Evolutionary conservation across 2,329 filamentous ascomycete species (phyloP).

Genomic region (Nemania diffusa): DNA sequence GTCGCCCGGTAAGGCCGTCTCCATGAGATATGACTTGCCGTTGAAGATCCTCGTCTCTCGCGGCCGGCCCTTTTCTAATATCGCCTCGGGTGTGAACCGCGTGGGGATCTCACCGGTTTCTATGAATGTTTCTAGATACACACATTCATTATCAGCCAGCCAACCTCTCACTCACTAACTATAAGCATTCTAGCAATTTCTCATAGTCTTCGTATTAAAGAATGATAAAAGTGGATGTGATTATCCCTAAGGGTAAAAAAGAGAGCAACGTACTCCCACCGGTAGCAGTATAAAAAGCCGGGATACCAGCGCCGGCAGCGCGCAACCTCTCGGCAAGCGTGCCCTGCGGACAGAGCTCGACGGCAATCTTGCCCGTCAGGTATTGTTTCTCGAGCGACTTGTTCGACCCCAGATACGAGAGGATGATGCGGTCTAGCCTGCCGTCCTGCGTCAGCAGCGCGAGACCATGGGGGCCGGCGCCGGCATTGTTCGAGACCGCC

Average conservation of each 20-base stretch:
- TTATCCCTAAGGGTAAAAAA: not conserved
- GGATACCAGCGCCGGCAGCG: slow-evolving; percentile 79
- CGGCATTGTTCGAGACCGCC: slow-evolving; percentile 84
- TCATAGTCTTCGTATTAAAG: not conserved
- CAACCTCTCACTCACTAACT: not conserved
- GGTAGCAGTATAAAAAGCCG: slow-evolving; percentile 83
- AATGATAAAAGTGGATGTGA: not conserved
- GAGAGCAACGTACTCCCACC: slow-evolving; percentile 65
- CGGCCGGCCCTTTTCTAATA: slow-evolving; percentile 71
- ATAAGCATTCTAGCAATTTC: not conserved
- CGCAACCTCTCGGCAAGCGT: slow-evolving; percentile 78
- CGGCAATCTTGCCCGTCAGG: slow-evolving; percentile 75
- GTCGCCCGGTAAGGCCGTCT: slow-evolving; percentile 79
- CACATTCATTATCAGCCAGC: slow-evolving; percentile 1
- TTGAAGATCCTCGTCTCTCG: slow-evolving; percentile 79
- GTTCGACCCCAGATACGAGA: slow-evolving; percentile 82
- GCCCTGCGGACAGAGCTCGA: slow-evolving; percentile 82
- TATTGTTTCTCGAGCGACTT: slow-evolving; percentile 81
- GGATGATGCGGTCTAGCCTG: slow-evolving; percentile 76
- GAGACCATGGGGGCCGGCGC: slow-evolving; percentile 74
- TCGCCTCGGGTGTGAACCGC: slow-evolving; percentile 66
- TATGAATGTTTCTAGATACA: slow-evolving; percentile 66
- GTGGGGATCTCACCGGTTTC: slow-evolving; percentile 76
- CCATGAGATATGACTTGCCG: slow-evolving; percentile 79
- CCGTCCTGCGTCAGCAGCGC: slow-evolving; percentile 74